A percentile compares a stretch with the other conserved stretches of the same genome.
Conservation (phyloP, 2,329 filamentous ascomycete genomes). For the Ascochyta viciae-villosae region DNA sequence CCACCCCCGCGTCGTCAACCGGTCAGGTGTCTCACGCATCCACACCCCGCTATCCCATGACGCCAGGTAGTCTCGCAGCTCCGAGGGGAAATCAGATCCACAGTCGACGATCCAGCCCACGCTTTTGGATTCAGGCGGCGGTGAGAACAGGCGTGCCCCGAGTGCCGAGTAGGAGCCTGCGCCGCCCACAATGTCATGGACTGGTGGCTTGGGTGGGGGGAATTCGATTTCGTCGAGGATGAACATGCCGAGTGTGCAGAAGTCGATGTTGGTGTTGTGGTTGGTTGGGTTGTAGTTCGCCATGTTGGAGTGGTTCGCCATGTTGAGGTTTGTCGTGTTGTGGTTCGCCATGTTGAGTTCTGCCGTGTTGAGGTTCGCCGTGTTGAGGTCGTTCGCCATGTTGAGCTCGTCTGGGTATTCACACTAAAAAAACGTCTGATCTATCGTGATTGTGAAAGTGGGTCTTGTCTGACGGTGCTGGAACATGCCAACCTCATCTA, state of each 20-base stretch:
- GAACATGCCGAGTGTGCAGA: slow-evolving; percentile 69
- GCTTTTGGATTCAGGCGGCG: slow-evolving; percentile 65
- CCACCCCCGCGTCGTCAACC: slow-evolving; percentile 88
- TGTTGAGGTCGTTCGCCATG: too few relatives aligned
- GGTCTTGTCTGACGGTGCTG: too few relatives aligned
- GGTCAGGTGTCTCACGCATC: slow-evolving; percentile 68
- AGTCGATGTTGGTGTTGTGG: slow-evolving; percentile 53
- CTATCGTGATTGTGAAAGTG: too few relatives aligned
- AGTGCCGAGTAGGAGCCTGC: slow-evolving; percentile 86
- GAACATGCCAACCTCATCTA: too few relatives aligned
- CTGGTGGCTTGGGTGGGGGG: slow-evolving; percentile 70
- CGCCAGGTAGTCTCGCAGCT: slow-evolving; percentile 68
- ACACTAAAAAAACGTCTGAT: too few relatives aligned
- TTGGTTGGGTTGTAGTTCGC: not conserved
- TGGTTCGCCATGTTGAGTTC: too few relatives aligned
- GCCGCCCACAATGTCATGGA: slow-evolving; percentile 82
- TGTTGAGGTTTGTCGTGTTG: too few relatives aligned
- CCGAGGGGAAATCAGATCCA: slow-evolving; percentile 82
- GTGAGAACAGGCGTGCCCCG: slow-evolving; percentile 87
- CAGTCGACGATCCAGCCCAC: slow-evolving; percentile 93
- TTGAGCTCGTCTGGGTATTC: too few relatives aligned
- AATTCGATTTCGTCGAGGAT: slow-evolving; percentile 89
- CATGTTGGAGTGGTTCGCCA: not conserved
- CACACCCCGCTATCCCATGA: slow-evolving; percentile 79
- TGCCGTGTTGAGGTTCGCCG: too few relatives aligned